Base-by-base conservation (phyloP, 495 filamentous ascomycete genomes). In the Aspergillus diversus region DNA sequence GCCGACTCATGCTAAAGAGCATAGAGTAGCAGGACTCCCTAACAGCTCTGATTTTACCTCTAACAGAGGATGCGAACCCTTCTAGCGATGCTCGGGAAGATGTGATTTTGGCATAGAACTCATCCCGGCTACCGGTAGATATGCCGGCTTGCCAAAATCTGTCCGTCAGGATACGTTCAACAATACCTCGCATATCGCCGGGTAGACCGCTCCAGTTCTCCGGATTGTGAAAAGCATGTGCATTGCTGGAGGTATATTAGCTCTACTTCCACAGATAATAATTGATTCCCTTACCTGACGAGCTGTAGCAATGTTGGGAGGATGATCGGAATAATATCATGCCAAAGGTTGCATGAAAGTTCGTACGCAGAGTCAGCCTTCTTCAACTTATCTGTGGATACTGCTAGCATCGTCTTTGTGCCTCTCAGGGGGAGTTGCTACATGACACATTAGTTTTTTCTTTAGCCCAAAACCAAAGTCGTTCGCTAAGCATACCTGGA, bases 141-240 rank as follows among this genome's bases (percentile, higher is more conserved):
- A 99, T 99, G 15, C 95, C 95, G 15, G 94, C 90, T 83, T 99
- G 95, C 95, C 95, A 99, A 70, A 99, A 98, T 31, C 95, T 89
- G 77, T 99, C 95, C 2, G 92, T 96, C 16, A 99, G 78, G 51
- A 97, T 91, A 6, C 91, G 87, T 35, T 86, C 86, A 33, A 97
- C 88, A 15, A 97, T 86, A 11, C 81, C 77, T 60, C 84, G 88
- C 83, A 94, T 89, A 46, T 97, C 92, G 39, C 80, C 76, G 11
- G 92, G 87, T n/a, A 97, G 76, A 47, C 85, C 82, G 21, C 81
- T 82, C 95, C 95, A 99, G 66, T 92, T 95, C 21, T 78, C 73
- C 0, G 92, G 86, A 66, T 97, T 92, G 71, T 97, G 92, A 66
- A 95, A 97, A n/a, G 92, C 91, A 78, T 97, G 93, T 5, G 93